phyloP scores from a whole-genome alignment of 805 yeast species.

The Candida oleophila region DNA sequence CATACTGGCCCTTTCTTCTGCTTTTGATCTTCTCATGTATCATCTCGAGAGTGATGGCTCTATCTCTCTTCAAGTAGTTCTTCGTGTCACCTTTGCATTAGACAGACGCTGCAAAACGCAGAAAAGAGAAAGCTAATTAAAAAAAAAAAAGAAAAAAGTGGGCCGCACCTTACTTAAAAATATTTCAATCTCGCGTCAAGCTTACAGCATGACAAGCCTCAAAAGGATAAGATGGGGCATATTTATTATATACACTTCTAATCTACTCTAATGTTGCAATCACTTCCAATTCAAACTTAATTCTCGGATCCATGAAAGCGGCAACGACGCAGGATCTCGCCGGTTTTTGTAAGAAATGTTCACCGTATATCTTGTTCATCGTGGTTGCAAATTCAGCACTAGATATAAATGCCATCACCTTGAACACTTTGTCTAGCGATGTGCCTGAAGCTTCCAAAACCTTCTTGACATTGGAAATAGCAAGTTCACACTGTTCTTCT shows the following conservation, averaged over 20 bases:
- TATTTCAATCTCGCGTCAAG: too few relatives aligned
- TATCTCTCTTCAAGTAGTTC: too few relatives aligned
- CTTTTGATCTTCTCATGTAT: background rate
- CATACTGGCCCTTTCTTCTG: background rate
- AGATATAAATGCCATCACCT: slow-evolving; percentile 49
- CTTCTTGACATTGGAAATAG: slow-evolving; percentile 41
- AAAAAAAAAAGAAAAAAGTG: too few relatives aligned
- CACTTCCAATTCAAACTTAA: slow-evolving; percentile 54
- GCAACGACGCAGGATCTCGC: slow-evolving; percentile 55
- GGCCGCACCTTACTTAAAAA: too few relatives aligned
- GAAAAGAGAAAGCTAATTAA: too few relatives aligned
- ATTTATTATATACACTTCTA: too few relatives aligned
- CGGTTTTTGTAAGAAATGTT: slow-evolving; percentile 48
- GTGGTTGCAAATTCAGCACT: slow-evolving; percentile 40
- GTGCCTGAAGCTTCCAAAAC: slow-evolving; percentile 47
- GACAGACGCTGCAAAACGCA: too few relatives aligned
- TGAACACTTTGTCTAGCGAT: slow-evolving; percentile 44
- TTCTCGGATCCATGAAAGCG: slow-evolving; percentile 48
- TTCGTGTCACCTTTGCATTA: too few relatives aligned
- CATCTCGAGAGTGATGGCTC: too few relatives aligned
- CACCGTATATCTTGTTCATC: slow-evolving; percentile 47
- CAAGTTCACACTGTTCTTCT: slow-evolving; percentile 45
- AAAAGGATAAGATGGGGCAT: too few relatives aligned
- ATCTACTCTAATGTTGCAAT: slow-evolving; percentile 37
- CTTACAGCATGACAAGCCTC: too few relatives aligned